phyloP scores from a whole-genome alignment of 2,329 filamentous ascomycete genomes.

The Apiospora kogelbergensis region DNA sequence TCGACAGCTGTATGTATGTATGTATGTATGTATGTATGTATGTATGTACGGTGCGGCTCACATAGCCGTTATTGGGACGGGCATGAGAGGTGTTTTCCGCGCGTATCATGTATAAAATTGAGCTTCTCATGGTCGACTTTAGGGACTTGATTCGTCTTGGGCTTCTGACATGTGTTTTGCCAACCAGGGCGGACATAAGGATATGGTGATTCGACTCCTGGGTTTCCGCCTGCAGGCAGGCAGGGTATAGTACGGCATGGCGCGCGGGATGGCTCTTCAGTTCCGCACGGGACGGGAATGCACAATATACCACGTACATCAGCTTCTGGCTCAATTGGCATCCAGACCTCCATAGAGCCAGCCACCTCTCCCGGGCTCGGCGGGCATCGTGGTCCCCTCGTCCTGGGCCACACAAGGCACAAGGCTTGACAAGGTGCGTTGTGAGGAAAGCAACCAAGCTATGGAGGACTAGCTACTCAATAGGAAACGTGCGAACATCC shows the following conservation, averaged over 20 bases:
- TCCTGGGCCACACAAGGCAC: not conserved
- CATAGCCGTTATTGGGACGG: not conserved
- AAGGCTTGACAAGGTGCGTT: too few species aligned
- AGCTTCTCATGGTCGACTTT: not conserved
- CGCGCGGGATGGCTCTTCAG: slow-evolving; percentile 1
- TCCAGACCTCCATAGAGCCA: not conserved
- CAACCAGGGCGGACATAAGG: not conserved
- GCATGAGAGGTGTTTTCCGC: not conserved
- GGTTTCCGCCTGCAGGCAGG: not conserved
- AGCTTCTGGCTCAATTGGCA: too few species aligned
- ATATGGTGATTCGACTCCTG: not conserved
- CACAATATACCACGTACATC: not conserved
- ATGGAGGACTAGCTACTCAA: not conserved
- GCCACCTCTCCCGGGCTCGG: not conserved
- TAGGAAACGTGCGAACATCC: not conserved
- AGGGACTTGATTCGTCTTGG: not conserved
- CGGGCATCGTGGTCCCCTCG: not conserved
- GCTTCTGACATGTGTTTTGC: not conserved
- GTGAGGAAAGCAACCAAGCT: too few species aligned
- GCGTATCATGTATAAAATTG: slow-evolving; percentile 7
- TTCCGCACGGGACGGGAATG: slow-evolving; percentile 1
- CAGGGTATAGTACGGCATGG: not conserved
- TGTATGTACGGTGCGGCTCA: not conserved
- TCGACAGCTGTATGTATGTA: not conserved
- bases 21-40: not conserved